Percentiles rank a stretch among this genome's conserved stretches.
These are phyloP conservation scores for Coemansia sp. DNA, from an alignment of 192 early-diverging fungal genomes.

Conservation along the genomic window DNA sequence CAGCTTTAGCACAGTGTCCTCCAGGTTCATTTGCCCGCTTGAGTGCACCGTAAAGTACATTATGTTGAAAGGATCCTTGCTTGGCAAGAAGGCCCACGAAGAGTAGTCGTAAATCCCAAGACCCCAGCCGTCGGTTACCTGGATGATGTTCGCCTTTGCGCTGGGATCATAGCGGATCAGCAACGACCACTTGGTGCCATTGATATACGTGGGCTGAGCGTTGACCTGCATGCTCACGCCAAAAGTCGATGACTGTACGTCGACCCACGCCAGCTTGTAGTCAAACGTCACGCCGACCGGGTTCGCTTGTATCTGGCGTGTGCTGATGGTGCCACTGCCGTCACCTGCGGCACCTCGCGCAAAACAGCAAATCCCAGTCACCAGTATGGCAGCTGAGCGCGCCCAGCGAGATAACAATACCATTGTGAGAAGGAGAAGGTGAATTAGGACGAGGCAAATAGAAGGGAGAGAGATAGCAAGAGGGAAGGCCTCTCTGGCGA, in stretches of 20 bases:
- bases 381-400: neutral
- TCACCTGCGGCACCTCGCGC: neutral
- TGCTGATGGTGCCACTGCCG: neutral
- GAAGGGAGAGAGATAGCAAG: neutral
- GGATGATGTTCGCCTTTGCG: conserved; percentile 37
- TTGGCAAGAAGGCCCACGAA: conserved; percentile 37
- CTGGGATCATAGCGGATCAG: conserved; percentile 29
- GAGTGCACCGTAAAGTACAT: conserved; percentile 38
- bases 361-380: neutral
- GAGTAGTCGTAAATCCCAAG: conserved; percentile 40
- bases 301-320: conserved; percentile 9
- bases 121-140: conserved; percentile 32
- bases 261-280: conserved; percentile 44
- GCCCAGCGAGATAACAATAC: neutral
- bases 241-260: conserved; percentile 34
- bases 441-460: neutral
- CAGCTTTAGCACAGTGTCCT: conserved; percentile 25
- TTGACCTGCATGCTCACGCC: conserved; percentile 32
- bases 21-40: conserved; percentile 36
- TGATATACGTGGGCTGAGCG: conserved; percentile 12
- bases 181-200: conserved; percentile 31
- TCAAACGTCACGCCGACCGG: conserved; percentile 37
- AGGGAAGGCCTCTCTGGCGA: neutral
- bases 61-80: conserved; percentile 14
- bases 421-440: neutral